These are phyloP conservation scores for Lactifluus volemus DNA, from an alignment of 768 basidiomycete genomes.

Conservation along the genomic window DNA sequence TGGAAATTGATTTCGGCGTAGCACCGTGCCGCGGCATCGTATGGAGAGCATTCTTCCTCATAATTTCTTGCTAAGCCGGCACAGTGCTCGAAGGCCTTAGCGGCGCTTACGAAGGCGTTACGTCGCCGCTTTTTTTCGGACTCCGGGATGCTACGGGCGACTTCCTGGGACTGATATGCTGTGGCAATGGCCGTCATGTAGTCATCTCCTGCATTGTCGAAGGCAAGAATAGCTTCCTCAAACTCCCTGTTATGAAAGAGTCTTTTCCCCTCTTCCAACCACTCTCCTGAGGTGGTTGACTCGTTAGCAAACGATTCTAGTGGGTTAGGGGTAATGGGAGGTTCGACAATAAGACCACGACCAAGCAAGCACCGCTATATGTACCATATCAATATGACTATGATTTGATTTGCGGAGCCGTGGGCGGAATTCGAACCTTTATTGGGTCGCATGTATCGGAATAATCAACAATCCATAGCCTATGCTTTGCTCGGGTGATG, in stretches of 20 bases:
- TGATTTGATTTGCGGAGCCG: background rate
- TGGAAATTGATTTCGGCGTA: constrained; percentile 2
- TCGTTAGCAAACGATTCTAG: background rate
- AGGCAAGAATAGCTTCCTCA: constrained; percentile 9
- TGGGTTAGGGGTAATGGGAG: background rate
- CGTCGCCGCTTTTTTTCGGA: background rate
- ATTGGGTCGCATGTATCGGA: constrained; percentile 37
- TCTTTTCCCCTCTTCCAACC: constrained; percentile 6
- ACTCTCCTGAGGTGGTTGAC: constrained; percentile 2
- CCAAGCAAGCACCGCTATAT: constrained; percentile 1
- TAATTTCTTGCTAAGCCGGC: background rate
- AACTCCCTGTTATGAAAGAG: background rate
- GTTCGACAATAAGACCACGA: background rate
- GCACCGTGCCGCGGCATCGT: constrained; percentile 3
- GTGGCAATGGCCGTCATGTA: background rate
- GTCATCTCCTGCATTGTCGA: constrained; percentile 1
- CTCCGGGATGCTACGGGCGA: constrained; percentile 2
- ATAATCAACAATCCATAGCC: constrained; percentile 61
- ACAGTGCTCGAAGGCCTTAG: background rate
- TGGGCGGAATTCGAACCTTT: constrained; percentile 35
- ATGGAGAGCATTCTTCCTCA: background rate
- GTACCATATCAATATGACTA: background rate
- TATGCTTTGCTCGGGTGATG: constrained; percentile 58
- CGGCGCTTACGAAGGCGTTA: constrained; percentile 1
- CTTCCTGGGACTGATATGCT: background rate